phyloP scores from a whole-genome alignment of 441 rosid species.

The Arabidopsis hybrid region DNA sequence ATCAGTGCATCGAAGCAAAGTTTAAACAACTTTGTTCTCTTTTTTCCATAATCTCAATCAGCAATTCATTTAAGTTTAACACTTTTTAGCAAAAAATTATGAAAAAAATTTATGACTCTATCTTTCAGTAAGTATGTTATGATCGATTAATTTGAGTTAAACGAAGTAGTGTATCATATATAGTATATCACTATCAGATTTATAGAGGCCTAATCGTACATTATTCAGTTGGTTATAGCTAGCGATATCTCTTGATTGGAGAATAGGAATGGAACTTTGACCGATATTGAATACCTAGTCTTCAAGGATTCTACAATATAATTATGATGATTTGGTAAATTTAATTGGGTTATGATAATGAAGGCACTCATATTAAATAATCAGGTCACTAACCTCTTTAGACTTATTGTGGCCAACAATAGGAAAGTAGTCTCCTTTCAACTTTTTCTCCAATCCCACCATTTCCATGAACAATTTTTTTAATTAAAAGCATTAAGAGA shows the following conservation, averaged over 20 bases:
- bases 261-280: too few relatives aligned
- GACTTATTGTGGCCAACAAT: conserved; percentile 84
- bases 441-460: conserved; percentile 55
- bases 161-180: neutral
- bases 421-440: conserved; percentile 72
- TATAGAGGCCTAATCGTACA: neutral
- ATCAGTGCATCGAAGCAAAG: conserved; percentile 27
- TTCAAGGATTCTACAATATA: conserved; percentile 10
- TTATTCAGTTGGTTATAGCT: neutral
- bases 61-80: conserved; percentile 8
- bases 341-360: conserved; percentile 24
- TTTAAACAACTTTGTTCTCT: conserved; percentile 1
- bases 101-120: too few relatives aligned
- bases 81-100: too few relatives aligned
- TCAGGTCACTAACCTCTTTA: conserved; percentile 64
- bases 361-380: conserved; percentile 32
- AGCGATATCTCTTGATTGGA: neutral
- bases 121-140: neutral
- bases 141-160: neutral
- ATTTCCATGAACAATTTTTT: conserved; percentile 24
- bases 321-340: conserved; percentile 15
- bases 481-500: conserved; percentile 31
- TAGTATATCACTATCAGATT: too few relatives aligned
- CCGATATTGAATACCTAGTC: neutral
- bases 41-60: neutral